A percentile compares a stretch with the other conserved stretches of the same genome.
These are phyloP conservation scores for Selaginella tamariscina DNA, from an alignment of 75 land plant species.

Conservation along the genomic window DNA sequence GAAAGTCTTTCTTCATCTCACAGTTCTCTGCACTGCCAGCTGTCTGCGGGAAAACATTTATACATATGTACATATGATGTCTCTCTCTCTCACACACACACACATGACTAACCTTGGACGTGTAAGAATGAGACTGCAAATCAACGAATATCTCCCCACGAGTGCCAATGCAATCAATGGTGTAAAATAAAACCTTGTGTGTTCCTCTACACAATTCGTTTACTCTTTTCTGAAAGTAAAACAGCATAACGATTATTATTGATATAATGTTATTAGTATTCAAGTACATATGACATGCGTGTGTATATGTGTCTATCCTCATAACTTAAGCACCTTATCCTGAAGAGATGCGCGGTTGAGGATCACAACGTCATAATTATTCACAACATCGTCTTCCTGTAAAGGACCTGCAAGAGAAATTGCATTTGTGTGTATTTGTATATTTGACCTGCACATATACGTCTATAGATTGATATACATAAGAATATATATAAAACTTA, in stretches of 20 bases:
- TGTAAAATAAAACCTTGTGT: slow-evolving; percentile 66
- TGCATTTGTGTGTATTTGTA: background rate
- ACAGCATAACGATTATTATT: slow-evolving; percentile 1
- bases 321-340: slow-evolving; percentile 31
- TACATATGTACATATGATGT: too few relatives aligned
- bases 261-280: background rate
- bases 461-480: too few relatives aligned
- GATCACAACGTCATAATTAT: slow-evolving; percentile 72
- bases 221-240: slow-evolving; percentile 39
- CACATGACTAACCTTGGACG: slow-evolving; percentile 48
- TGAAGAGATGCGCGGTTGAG: slow-evolving; percentile 45
- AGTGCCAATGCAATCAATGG: slow-evolving; percentile 78
- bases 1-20: slow-evolving; percentile 29
- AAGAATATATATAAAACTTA: too few relatives aligned
- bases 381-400: slow-evolving; percentile 39
- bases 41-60: background rate
- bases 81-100: too few relatives aligned
- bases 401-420: slow-evolving; percentile 39
- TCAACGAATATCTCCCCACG: slow-evolving; percentile 94
- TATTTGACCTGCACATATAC: too few relatives aligned
- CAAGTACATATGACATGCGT: background rate
- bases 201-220: slow-evolving; percentile 69
- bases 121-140: slow-evolving; percentile 56
- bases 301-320: background rate
- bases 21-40: background rate